phyloP scores from a whole-genome alignment of 2,329 filamentous ascomycete genomes.

The Helotiales sp. region DNA sequence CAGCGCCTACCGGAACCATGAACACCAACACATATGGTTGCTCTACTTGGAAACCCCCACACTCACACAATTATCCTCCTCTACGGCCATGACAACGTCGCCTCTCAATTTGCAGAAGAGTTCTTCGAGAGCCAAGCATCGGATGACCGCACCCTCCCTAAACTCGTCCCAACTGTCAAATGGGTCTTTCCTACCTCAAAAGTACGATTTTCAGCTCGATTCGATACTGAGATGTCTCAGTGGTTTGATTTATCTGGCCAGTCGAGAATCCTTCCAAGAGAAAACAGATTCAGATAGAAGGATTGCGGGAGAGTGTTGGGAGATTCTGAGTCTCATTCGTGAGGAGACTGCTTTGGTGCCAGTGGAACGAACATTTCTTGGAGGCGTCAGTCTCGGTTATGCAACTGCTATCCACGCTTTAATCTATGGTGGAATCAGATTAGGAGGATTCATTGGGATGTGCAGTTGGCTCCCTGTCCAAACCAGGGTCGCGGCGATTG shows the following conservation, averaged over 20 bases:
- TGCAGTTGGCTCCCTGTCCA: background rate
- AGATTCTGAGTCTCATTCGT: constrained; percentile 43
- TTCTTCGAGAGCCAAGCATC: constrained; percentile 48
- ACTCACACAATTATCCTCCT: constrained; percentile 54
- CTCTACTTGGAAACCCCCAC: constrained; percentile 38
- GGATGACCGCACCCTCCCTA: constrained; percentile 21
- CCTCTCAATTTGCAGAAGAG: constrained; percentile 47
- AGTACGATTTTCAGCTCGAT: constrained; percentile 39
- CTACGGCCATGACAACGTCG: constrained; percentile 50
- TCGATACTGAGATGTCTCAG: constrained; percentile 45
- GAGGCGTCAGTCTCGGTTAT: constrained; percentile 54
- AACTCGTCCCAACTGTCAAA: constrained; percentile 23
- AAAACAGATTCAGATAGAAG: constrained; percentile 50
- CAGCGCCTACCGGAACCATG: background rate
- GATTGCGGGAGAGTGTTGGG: constrained; percentile 48
- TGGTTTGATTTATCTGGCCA: constrained; percentile 58
- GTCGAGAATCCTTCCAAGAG: constrained; percentile 45
- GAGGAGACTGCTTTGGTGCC: constrained; percentile 45
- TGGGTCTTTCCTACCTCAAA: constrained; percentile 33
- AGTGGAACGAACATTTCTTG: constrained; percentile 49
- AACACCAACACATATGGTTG: constrained; percentile 14
- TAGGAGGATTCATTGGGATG: background rate
- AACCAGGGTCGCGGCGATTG: background rate
- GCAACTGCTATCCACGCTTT: constrained; percentile 49
- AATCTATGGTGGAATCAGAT: constrained; percentile 38